phyloP scores from a whole-genome alignment of 495 filamentous ascomycete genomes.

The Penicillium arizonense region DNA sequence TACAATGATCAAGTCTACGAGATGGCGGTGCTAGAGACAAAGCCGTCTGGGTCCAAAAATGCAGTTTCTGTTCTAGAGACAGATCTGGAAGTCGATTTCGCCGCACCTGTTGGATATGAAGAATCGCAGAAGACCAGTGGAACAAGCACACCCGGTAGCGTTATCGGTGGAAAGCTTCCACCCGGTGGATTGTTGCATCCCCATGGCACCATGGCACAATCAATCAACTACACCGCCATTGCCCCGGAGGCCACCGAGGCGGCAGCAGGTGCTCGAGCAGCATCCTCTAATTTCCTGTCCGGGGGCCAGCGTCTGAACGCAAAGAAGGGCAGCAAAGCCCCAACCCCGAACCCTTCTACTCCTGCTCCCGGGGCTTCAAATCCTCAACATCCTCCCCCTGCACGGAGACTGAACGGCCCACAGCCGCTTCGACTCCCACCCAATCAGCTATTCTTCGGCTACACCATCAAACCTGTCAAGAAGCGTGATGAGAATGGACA shows the following conservation, averaged over 20 bases:
- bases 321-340: constrained; percentile 75
- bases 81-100: constrained; percentile 93
- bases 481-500: constrained; percentile 71
- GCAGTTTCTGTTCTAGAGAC: constrained; percentile 92
- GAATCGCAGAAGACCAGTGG: constrained; percentile 66
- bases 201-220: constrained; percentile 91
- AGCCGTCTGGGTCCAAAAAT: constrained; percentile 72
- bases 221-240: constrained; percentile 96
- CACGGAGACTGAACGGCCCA: constrained; percentile 68
- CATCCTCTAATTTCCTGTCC: constrained; percentile 74
- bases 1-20: constrained; percentile 94
- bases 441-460: constrained; percentile 94
- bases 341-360: constrained; percentile 78
- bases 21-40: constrained; percentile 89
- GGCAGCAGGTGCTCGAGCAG: constrained; percentile 57
- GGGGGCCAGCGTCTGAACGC: constrained; percentile 73
- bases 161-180: constrained; percentile 54
- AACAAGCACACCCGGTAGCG: constrained; percentile 67
- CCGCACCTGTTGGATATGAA: constrained; percentile 87
- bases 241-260: constrained; percentile 70
- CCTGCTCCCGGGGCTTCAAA: constrained; percentile 70
- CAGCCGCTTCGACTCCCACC: constrained; percentile 82
- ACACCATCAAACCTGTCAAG: constrained; percentile 83
- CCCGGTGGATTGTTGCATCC: constrained; percentile 71
- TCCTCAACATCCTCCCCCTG: constrained; percentile 41